Evolutionary conservation across 2,329 filamentous ascomycete species (phyloP), one percentile per base, ranked within the genome.

Genomic region (Venturiaceae sp.): DNA sequence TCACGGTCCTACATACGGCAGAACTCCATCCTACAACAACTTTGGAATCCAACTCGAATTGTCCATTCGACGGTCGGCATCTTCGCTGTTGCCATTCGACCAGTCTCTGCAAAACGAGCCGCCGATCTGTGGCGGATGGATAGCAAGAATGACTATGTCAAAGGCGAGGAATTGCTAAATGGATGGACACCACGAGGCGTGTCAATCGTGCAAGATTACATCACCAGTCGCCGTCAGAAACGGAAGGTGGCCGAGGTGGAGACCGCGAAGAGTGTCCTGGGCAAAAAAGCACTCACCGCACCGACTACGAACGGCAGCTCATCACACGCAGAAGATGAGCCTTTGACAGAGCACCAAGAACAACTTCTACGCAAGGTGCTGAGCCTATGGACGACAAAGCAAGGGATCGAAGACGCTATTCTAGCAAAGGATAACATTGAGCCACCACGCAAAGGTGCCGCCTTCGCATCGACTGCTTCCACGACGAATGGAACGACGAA

Each of bases 111-210:
- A 55, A 96, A 96, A 73, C 83, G 90, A 52, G 90, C 91, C 0
- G 90, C 90, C 3, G 94, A 99, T 69, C 78, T 99, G 13, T 99
- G 94, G 94, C 84, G 94, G 58, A 90, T 97, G 84, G 95, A 91
- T 71, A 97, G 92, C 16, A 86, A 90, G 60, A 88, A 95, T 66
- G 90, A 95, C 70, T 97, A 96, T 68, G 89, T 99, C 66, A 96
- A 96, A 71, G 94, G 94, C 58, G 92, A 99, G 72, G 94, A 99
- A 71, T 81, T 86, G 53, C 77, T 99, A 39, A 84, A 80, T 2
- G 84, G 85, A 59, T 99, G 94, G 94, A 84, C 86, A 7, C 92
- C 94, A 1, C 83, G 94, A 44, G 91, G 94, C 36, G 88, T 97
- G 2, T 95, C 90, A 0, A 76, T 99, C 0, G 86, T 99, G n/a